Evolutionary conservation across 257 asterid species (phyloP).

Genomic region (Capsicum chinense): DNA sequence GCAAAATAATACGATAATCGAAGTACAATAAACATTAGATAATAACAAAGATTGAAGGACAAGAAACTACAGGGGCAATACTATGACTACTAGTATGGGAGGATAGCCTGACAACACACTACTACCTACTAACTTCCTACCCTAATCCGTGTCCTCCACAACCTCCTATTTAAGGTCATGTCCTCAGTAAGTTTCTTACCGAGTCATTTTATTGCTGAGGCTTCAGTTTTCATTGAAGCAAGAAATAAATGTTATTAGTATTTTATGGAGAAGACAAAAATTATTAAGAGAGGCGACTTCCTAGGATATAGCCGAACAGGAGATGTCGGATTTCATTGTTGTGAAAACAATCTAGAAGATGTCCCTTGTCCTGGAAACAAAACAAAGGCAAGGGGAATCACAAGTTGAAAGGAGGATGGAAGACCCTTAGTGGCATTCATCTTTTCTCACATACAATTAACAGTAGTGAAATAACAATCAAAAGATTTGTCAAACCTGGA

Average conservation of each 20-base stretch:
- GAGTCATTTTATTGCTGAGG: neutral
- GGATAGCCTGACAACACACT: too few species aligned
- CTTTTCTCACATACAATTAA: conserved; percentile 1
- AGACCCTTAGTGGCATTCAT: conserved; percentile 15
- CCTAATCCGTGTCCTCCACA: too few species aligned
- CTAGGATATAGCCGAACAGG: neutral
- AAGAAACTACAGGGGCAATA: too few species aligned
- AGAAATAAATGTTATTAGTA: neutral
- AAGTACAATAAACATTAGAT: too few species aligned
- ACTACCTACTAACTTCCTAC: too few species aligned
- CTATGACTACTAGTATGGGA: too few species aligned
- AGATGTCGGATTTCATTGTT: neutral
- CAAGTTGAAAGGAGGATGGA: neutral
- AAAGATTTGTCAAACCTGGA: conserved; percentile 58
- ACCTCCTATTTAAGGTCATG: too few species aligned
- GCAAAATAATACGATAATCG: too few species aligned
- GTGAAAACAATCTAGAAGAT: neutral
- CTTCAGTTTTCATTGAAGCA: conserved; percentile 17
- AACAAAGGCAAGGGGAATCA: neutral
- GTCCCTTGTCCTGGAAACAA: neutral
- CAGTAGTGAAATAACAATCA: neutral
- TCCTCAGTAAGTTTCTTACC: too few species aligned
- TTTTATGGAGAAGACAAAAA: neutral
- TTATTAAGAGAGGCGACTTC: neutral
- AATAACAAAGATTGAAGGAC: too few species aligned